A percentile compares a stretch with the other conserved stretches of the same genome.
phyloP scores from a whole-genome alignment of 495 filamentous ascomycete genomes.

The Venustampulla echinocandica region DNA sequence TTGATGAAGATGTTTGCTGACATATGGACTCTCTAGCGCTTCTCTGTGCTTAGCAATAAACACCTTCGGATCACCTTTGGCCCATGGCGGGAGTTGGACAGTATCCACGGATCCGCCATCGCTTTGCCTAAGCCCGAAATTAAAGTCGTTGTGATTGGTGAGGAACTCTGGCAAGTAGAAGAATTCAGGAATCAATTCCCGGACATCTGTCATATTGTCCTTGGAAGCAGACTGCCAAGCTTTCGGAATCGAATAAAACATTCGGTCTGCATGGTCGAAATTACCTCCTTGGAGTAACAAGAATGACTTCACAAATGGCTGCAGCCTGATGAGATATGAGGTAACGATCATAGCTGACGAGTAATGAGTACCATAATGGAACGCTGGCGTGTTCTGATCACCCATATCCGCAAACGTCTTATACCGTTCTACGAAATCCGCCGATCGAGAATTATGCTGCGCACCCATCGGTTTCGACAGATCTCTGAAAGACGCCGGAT shows the following conservation, averaged over 20 bases:
- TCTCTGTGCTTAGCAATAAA: constrained; percentile 93
- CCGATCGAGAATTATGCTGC: constrained; percentile 66
- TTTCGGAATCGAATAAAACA: constrained; percentile 89
- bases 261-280: constrained; percentile 90
- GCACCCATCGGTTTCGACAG: constrained; percentile 94
- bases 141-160: constrained; percentile 82
- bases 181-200: constrained; percentile 92
- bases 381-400: constrained; percentile 63
- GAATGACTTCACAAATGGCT: constrained; percentile 93
- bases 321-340: constrained; percentile 88
- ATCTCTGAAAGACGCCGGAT: constrained; percentile 81
- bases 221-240: constrained; percentile 86
- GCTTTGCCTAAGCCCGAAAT: constrained; percentile 82
- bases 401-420: constrained; percentile 86
- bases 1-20: constrained; percentile 79
- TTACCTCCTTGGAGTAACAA: constrained; percentile 94
- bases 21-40: constrained; percentile 88
- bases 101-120: constrained; percentile 69
- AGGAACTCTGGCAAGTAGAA: constrained; percentile 94
- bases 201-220: constrained; percentile 86
- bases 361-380: constrained; percentile 97
- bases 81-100: constrained; percentile 87
- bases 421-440: constrained; percentile 74
- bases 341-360: constrained; percentile 98
- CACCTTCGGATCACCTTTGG: constrained; percentile 90